Evolutionary conservation across 345 rosid genomes (phyloP).

Genomic region (Eucalyptus victrix): DNA sequence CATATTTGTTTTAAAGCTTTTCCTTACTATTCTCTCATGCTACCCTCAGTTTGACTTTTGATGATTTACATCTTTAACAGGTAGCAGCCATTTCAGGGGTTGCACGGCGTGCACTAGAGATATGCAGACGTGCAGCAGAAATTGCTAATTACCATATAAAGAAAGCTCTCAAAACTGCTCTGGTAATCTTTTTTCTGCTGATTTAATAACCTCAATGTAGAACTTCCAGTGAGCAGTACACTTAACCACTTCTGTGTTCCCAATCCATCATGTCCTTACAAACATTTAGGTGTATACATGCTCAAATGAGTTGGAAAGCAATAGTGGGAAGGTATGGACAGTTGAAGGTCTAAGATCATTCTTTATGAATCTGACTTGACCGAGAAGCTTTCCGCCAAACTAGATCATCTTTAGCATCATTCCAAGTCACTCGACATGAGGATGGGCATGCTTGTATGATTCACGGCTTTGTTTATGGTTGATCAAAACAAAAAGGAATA

Average conservation of each 20-base stretch:
- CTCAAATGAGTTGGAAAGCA: background rate
- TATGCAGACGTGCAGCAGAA: conserved; percentile 96
- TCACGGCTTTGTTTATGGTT: background rate
- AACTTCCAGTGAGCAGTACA: background rate
- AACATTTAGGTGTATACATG: background rate
- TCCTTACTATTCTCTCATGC: background rate
- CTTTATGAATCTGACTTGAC: background rate
- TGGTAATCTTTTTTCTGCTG: conserved; percentile 10
- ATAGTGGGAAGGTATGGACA: background rate
- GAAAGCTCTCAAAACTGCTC: conserved; percentile 6
- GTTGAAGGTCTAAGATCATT: background rate
- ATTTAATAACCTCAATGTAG: background rate
- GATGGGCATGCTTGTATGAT: background rate
- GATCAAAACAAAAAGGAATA: background rate
- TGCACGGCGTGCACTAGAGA: conserved; percentile 93
- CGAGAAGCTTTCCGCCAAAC: background rate
- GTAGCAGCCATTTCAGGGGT: conserved; percentile 96
- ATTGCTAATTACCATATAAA: conserved; percentile 60
- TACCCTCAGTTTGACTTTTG: background rate
- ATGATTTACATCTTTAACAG: conserved; percentile 3
- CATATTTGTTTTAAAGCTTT: background rate
- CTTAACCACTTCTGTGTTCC: background rate
- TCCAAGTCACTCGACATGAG: background rate
- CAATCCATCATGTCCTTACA: background rate
- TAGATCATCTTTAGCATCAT: background rate